These are phyloP conservation scores for Macadamia integrifolia DNA, from an alignment of 164 flowering plant genomes.

Conservation along the genomic window DNA sequence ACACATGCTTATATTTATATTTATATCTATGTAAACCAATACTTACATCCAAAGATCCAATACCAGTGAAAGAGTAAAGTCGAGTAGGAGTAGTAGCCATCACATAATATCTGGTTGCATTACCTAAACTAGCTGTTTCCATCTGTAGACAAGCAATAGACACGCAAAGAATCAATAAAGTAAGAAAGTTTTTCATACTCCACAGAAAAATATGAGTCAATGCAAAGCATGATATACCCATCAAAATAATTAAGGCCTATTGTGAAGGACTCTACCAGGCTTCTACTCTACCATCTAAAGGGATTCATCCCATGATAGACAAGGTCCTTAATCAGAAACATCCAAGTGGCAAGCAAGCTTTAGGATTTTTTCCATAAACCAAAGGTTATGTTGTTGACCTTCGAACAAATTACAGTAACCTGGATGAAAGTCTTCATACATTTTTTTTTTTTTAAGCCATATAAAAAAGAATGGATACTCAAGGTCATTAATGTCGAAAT, in stretches of 20 bases:
- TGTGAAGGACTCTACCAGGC: no score
- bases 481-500: no score
- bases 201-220: constrained; percentile 4
- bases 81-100: constrained; percentile 99
- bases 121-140: constrained; percentile 71
- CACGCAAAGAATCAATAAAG: neutral
- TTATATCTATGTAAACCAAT: constrained; percentile 1
- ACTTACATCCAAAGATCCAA: constrained; percentile 85
- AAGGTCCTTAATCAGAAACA: no score
- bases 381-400: neutral
- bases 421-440: neutral
- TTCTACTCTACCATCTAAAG: no score
- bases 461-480: neutral
- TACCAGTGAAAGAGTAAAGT: constrained; percentile 87
- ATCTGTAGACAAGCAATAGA: constrained; percentile 41
- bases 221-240: neutral
- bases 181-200: neutral
- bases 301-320: no score
- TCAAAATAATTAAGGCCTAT: no score
- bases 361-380: no score
- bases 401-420: neutral
- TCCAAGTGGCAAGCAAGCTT: no score
- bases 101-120: constrained; percentile 74
- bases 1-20: no score
- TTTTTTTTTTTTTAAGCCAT: no score